These are phyloP conservation scores for Aspergillus sp. DNA, from an alignment of 2,329 filamentous ascomycete species.

Conservation along the genomic window DNA sequence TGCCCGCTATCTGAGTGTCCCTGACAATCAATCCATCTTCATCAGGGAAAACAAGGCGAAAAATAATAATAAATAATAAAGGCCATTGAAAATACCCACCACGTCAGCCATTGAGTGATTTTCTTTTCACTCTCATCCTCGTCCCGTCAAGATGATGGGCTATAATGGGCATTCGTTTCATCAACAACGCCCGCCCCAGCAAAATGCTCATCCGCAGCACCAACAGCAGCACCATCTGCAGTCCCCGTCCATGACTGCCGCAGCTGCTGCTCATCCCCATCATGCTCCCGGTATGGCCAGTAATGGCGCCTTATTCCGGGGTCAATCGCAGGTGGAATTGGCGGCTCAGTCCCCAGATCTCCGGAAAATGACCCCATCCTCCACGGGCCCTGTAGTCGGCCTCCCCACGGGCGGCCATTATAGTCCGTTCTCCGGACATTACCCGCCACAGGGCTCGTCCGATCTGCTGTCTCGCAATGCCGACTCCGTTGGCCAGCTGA, in stretches of 20 bases:
- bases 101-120: neutral
- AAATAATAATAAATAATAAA: too few relatives aligned
- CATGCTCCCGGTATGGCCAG: conserved; percentile 29
- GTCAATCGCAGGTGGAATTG: conserved; percentile 30
- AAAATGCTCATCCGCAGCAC: conserved; percentile 26
- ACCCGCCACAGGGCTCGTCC: conserved; percentile 30
- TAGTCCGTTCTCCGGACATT: conserved; percentile 31
- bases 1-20: conserved; percentile 2
- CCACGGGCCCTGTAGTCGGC: conserved; percentile 32
- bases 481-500: conserved; percentile 30
- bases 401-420: conserved; percentile 31
- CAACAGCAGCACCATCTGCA: conserved; percentile 28
- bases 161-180: conserved; percentile 36
- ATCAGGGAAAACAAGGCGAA: too few relatives aligned
- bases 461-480: conserved; percentile 31
- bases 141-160: conserved; percentile 35
- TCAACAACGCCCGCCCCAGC: conserved; percentile 28
- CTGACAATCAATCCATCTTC: neutral
- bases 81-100: neutral
- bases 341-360: conserved; percentile 32
- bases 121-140: neutral
- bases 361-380: conserved; percentile 36
- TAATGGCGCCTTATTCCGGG: conserved; percentile 31
- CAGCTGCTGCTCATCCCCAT: conserved; percentile 27
- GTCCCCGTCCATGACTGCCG: conserved; percentile 31